Conservation (phyloP, 495 filamentous ascomycete genomes). For the Mycothermus thermophilus region DNA sequence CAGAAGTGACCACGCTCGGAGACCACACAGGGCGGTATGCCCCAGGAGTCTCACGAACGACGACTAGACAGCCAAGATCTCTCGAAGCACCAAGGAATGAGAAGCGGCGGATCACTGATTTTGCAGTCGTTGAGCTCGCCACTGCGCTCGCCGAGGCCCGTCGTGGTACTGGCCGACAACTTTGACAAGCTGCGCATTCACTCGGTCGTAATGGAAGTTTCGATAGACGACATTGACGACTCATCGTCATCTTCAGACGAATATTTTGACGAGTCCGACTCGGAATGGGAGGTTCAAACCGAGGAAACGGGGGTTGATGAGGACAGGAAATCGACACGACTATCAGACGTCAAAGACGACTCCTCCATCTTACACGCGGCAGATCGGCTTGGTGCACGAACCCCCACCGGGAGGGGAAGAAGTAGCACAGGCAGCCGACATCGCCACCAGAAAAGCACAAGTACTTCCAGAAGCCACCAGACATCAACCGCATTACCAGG, state of each 20-base stretch:
- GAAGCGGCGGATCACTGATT: no score
- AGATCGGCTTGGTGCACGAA: background rate
- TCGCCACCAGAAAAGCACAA: no score
- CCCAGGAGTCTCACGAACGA: no score
- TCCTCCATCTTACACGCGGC: no score
- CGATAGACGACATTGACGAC: slow-evolving; percentile 3
- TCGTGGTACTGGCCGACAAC: slow-evolving; percentile 2
- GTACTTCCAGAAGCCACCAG: background rate
- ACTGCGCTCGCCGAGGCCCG: no score
- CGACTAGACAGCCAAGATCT: no score
- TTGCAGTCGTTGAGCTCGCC: no score
- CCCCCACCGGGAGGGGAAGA: background rate
- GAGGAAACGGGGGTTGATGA: background rate
- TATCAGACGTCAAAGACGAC: background rate
- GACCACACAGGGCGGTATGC: slow-evolving; percentile 1
- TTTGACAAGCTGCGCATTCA: slow-evolving; percentile 9
- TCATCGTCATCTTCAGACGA: no score
- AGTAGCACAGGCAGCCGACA: no score
- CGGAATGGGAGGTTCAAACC: background rate
- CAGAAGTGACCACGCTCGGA: slow-evolving; percentile 20
- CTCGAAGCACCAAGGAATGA: no score
- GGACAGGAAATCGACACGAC: background rate
- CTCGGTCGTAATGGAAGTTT: slow-evolving; percentile 2
- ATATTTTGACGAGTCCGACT: background rate
- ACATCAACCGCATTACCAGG: no score